phyloP scores from a whole-genome alignment of 306 rosid genomes.

The Prunus dulcis region DNA sequence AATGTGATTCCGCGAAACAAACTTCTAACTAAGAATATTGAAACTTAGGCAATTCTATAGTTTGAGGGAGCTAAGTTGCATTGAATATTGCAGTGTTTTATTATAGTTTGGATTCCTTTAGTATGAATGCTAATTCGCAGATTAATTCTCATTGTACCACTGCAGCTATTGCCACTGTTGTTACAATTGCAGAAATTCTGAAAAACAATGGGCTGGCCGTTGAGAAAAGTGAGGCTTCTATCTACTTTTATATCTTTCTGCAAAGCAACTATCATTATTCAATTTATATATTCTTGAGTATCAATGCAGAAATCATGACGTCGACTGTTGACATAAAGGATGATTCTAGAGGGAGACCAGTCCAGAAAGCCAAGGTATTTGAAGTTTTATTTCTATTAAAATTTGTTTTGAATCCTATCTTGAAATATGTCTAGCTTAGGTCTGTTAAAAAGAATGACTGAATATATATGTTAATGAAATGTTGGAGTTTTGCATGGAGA shows the following conservation, averaged over 20 bases:
- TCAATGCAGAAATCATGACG: slow-evolving; percentile 39
- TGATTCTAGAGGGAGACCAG: slow-evolving; percentile 46
- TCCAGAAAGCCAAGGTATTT: slow-evolving; percentile 23
- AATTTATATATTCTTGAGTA: neutral
- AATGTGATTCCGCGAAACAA: neutral
- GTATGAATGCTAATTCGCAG: neutral
- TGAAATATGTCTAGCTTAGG: neutral
- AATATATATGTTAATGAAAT: neutral
- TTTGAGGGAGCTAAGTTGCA: neutral
- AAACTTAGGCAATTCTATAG: neutral
- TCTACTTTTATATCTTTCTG: neutral
- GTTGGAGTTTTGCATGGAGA: neutral
- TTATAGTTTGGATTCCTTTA: neutral
- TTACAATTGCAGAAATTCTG: slow-evolving; percentile 44
- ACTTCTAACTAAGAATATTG: neutral
- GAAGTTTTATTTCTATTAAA: neutral
- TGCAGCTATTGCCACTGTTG: slow-evolving; percentile 55
- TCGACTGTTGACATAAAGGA: slow-evolving; percentile 51
- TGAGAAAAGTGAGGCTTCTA: slow-evolving; percentile 36
- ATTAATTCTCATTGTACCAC: neutral
- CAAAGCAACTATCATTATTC: neutral
- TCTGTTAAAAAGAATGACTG: neutral
- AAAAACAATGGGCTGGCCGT: slow-evolving; percentile 50
- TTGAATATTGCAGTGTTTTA: neutral
- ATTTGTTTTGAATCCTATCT: neutral